phyloP scores from a whole-genome alignment of 2,329 filamentous ascomycete species.

The Aspergillus sp. region DNA sequence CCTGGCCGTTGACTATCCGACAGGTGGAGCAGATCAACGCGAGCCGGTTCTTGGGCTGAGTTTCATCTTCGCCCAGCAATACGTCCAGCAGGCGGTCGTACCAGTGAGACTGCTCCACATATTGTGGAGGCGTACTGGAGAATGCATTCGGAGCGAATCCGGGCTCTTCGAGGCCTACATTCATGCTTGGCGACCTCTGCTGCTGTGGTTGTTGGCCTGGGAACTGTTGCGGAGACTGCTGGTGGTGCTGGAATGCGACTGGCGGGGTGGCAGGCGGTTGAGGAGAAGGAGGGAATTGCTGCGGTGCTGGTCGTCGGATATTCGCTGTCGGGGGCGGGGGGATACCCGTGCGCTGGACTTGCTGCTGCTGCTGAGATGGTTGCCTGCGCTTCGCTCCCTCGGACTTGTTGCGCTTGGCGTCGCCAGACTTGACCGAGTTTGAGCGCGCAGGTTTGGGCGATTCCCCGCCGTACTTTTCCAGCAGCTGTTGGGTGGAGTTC shows the following conservation, averaged over 20 bases:
- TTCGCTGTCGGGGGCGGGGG: conserved; percentile 67
- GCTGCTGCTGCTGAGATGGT: conserved; percentile 21
- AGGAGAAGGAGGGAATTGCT: conserved; percentile 13
- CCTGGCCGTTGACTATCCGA: conserved; percentile 90
- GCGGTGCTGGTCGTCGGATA: conserved; percentile 45
- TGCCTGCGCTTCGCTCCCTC: conserved; percentile 25
- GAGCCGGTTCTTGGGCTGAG: conserved; percentile 83
- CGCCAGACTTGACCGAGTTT: conserved; percentile 22
- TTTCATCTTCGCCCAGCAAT: conserved; percentile 92
- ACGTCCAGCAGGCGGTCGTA: conserved; percentile 93
- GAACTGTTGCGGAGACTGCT: conserved; percentile 14
- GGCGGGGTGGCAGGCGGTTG: conserved; percentile 2
- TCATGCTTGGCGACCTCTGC: not conserved
- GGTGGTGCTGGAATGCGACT: not conserved
- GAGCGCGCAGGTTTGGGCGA: conserved; percentile 47
- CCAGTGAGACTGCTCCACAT: conserved; percentile 65
- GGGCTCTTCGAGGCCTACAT: conserved; percentile 36
- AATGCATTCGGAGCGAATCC: conserved; percentile 54
- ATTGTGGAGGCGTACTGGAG: conserved; percentile 35
- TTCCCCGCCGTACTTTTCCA: conserved; percentile 87
- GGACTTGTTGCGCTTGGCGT: conserved; percentile 26
- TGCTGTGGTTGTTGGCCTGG: conserved; percentile 12
- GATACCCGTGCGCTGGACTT: conserved; percentile 53
- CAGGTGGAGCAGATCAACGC: conserved; percentile 82
- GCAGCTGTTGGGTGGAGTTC: conserved; percentile 86